Evolutionary conservation across 192 early-diverging fungal genomes (phyloP).

Genomic region (Backusella westeae): DNA sequence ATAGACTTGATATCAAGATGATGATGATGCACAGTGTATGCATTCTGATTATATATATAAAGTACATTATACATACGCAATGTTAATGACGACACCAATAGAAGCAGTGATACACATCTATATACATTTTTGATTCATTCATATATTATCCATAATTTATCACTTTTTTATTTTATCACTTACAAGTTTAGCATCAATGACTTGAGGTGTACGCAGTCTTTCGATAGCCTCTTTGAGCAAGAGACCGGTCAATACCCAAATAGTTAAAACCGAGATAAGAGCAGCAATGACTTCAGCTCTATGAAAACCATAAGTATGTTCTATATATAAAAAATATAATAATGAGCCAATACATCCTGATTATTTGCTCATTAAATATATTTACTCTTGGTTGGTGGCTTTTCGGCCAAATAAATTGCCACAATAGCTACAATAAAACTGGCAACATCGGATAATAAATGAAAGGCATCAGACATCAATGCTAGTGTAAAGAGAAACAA

Average conservation of each 20-base stretch:
- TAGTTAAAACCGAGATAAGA: constrained; percentile 65
- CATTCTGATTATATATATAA: neutral
- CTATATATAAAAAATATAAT: constrained; percentile 9
- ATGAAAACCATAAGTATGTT: constrained; percentile 73
- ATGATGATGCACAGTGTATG: neutral
- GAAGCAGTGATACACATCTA: constrained; percentile 68
- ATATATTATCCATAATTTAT: too few relatives aligned
- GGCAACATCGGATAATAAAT: constrained; percentile 68
- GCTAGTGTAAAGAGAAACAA: constrained; percentile 33
- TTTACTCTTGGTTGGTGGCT: constrained; percentile 58
- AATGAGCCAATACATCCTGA: too few relatives aligned
- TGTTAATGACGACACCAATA: constrained; percentile 75
- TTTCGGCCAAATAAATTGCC: constrained; percentile 61
- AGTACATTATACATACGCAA: constrained; percentile 52
- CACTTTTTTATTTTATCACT: neutral
- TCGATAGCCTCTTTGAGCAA: constrained; percentile 72
- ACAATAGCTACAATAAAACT: constrained; percentile 71
- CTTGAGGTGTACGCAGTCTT: constrained; percentile 57
- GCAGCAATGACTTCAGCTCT: constrained; percentile 81
- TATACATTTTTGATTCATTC: neutral
- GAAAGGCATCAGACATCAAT: constrained; percentile 75
- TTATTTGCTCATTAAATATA: too few relatives aligned
- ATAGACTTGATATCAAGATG: neutral
- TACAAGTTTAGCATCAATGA: constrained; percentile 62
- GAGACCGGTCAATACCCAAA: constrained; percentile 72